phyloP scores from a whole-genome alignment of 2,329 filamentous ascomycete species.

The Xylariaceae sp. region DNA sequence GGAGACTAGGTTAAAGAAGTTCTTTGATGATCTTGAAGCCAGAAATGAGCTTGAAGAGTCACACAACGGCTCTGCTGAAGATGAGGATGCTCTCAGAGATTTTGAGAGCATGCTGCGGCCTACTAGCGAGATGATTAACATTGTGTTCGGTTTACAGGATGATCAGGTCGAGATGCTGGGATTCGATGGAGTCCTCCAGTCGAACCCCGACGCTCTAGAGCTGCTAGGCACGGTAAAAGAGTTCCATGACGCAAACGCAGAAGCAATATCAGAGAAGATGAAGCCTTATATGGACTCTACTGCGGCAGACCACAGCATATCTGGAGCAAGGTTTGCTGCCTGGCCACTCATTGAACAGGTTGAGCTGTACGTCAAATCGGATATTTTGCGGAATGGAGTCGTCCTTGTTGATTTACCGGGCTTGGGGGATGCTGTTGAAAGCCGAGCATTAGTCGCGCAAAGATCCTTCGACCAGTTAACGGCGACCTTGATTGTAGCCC shows the following conservation, averaged over 20 bases:
- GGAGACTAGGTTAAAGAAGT: conserved; percentile 16
- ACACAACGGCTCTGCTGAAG: conserved; percentile 1
- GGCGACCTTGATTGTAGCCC: conserved; percentile 40
- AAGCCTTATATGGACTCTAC: conserved; percentile 42
- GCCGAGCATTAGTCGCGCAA: conserved; percentile 36
- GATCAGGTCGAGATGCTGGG: conserved; percentile 15
- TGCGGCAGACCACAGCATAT: conserved; percentile 10
- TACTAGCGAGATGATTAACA: conserved; percentile 33
- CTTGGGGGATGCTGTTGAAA: conserved; percentile 49
- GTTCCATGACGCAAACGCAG: conserved; percentile 5
- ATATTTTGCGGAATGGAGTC: conserved; percentile 55
- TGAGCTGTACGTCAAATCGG: conserved; percentile 52
- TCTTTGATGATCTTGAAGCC: conserved; percentile 25
- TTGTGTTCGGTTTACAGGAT: conserved; percentile 33
- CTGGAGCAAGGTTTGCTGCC: conserved; percentile 27
- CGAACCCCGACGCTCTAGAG: conserved; percentile 11
- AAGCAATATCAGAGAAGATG: conserved; percentile 25
- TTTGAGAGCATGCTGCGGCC: neutral
- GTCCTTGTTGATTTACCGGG: conserved; percentile 62
- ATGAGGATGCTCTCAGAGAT: conserved; percentile 24
- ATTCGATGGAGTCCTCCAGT: conserved; percentile 22
- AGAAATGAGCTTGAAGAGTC: neutral
- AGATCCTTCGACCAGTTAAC: conserved; percentile 31
- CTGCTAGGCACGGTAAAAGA: conserved; percentile 12
- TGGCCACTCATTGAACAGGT: conserved; percentile 49